Percentiles rank a stretch among this genome's conserved stretches.
These are phyloP conservation scores for Phyllosticta citrichinensis DNA, from an alignment of 2,329 filamentous ascomycete species.

Conservation along the genomic window DNA sequence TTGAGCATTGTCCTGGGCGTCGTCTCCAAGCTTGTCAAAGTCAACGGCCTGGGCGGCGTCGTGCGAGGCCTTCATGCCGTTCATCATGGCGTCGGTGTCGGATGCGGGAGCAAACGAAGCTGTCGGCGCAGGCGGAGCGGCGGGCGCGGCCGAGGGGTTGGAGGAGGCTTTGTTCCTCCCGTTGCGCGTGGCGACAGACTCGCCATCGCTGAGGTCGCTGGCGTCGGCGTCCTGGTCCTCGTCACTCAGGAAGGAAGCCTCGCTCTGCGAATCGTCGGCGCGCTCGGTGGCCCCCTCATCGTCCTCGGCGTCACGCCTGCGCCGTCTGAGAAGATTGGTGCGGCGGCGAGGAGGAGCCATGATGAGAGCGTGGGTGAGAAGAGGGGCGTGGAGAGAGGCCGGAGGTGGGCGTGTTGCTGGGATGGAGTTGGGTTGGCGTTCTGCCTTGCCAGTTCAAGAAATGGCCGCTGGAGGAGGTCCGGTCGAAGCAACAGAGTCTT, in stretches of 20 bases:
- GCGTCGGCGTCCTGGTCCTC: constrained; percentile 50
- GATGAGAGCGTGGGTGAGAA: constrained; percentile 12
- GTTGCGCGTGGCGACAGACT: constrained; percentile 20
- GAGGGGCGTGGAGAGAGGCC: constrained; percentile 4
- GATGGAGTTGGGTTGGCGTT: constrained; percentile 8
- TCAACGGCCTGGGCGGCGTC: constrained; percentile 36
- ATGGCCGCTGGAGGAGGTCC: constrained; percentile 7
- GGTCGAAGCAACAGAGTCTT: constrained; percentile 4
- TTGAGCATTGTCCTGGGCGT: constrained; percentile 27
- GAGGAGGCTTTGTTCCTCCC: constrained; percentile 12
- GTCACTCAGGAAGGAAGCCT: constrained; percentile 48
- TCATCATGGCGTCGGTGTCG: constrained; percentile 53
- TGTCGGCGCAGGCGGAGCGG: constrained; percentile 28
- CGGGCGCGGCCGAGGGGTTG: constrained; percentile 21
- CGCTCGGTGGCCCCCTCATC: constrained; percentile 35
- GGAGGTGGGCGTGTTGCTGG: constrained; percentile 5
- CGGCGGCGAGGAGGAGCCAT: constrained; percentile 30
- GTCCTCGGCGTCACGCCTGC: constrained; percentile 30
- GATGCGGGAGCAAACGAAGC: constrained; percentile 35
- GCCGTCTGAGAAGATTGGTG: constrained; percentile 26
- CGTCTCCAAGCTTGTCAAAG: constrained; percentile 37
- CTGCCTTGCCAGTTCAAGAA: constrained; percentile 8
- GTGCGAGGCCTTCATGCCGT: constrained; percentile 43
- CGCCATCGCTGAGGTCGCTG: constrained; percentile 46
- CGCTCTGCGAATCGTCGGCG: constrained; percentile 54